Percentiles rank a stretch among this genome's conserved stretches.
phyloP scores from a whole-genome alignment of 306 rosid genomes.

The Medicago ruthenica region DNA sequence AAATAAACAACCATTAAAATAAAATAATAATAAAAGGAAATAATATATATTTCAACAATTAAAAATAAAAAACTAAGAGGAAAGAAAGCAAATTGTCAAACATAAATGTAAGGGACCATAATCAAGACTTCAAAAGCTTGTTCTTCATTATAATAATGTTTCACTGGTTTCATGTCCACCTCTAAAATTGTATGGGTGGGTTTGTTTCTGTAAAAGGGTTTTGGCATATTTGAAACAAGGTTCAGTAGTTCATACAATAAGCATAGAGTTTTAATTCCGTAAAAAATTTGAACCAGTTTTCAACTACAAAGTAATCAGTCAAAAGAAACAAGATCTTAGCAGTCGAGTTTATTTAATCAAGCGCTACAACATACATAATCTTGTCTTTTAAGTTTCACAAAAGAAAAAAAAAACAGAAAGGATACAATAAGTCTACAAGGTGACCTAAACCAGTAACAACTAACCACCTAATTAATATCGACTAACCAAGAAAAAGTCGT shows the following conservation, averaged over 20 bases:
- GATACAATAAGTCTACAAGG: constrained; percentile 34
- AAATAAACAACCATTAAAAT: too few relatives aligned
- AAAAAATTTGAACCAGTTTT: too few relatives aligned
- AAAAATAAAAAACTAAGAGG: not conserved
- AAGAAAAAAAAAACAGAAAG: not conserved
- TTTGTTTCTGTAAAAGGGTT: too few relatives aligned
- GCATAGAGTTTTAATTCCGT: too few relatives aligned
- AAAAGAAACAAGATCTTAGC: constrained; percentile 29
- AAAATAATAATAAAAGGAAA: too few relatives aligned
- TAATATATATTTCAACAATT: too few relatives aligned
- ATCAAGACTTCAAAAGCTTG: not conserved
- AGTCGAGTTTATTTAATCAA: not conserved
- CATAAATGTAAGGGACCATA: not conserved
- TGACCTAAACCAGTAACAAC: constrained; percentile 56
- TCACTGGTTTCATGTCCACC: constrained; percentile 31
- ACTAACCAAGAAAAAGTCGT: constrained; percentile 65
- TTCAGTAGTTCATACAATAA: too few relatives aligned
- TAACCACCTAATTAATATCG: constrained; percentile 62
- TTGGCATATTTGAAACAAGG: too few relatives aligned
- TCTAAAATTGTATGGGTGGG: not conserved
- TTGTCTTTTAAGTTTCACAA: constrained; percentile 23
- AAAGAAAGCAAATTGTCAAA: not conserved
- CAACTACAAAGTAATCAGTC: constrained; percentile 24
- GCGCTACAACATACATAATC: constrained; percentile 34
- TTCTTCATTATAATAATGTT: not conserved